Base-by-base conservation (phyloP, 345 rosid species). In the Populus tremula region DNA sequence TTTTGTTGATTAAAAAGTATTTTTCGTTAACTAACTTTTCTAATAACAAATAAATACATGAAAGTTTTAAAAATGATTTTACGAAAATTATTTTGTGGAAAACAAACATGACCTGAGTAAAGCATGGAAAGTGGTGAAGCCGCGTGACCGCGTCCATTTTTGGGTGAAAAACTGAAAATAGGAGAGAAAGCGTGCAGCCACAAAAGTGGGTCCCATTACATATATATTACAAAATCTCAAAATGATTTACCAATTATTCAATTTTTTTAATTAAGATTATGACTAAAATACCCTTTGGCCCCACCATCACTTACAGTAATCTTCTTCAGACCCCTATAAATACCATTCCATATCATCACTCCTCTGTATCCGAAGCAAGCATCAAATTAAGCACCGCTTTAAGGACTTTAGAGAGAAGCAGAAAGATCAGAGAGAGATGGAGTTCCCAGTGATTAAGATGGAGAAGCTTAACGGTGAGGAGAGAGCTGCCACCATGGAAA, bases 381-480 rank as follows among this genome's bases (percentile, higher is more conserved):
- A 76, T 27, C 18, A n/a, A 14, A 11, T 2, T 3, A 50, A 3
- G 11, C 16, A 13, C 14, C 0, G 5, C 63, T 56, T 21, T 3
- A 21, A 41, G 11, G 43, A n/a, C 29, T n/a, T 54, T 1, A 23
- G 29, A n/a, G 10, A 53, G 69, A 27, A 47, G 68, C 56, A 54
- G 56, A 47, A 35, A 33, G 59, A 63, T 43, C 33, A 71, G 59
- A 39, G 25, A 83, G 53, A 25, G 43, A 93, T 94, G 96, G 95
- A 83, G 79, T 89, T 91, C 79, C 98, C 97, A 8, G 85, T 91
- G 38, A 94, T 94, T 77, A 83, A 79, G 89, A 59, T 91, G 76
- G 94, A 81, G 85, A 91, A 87, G 65, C 80, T 91, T 29, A 85
- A 87, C n/a, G 95, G 97, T 61, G 90, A 85, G 75, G 92, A 87